Conservation (phyloP, 345 rosid genomes). For the Hevea brasiliensis region DNA sequence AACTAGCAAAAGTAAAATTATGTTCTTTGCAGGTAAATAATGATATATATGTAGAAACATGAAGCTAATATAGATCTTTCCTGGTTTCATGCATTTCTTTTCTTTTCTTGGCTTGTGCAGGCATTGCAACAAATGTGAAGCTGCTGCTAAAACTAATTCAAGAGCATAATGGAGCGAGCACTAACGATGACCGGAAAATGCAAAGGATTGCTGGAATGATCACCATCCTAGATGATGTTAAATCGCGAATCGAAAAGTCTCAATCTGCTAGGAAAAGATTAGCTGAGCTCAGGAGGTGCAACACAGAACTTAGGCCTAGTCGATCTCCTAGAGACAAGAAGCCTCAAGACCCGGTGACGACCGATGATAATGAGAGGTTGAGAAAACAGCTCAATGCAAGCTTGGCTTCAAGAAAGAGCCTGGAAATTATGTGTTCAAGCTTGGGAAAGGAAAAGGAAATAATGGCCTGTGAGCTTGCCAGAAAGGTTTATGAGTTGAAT, state of each 20-base stretch:
- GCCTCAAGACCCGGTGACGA: conserved; percentile 24
- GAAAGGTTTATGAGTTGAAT: conserved; percentile 55
- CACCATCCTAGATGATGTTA: conserved; percentile 70
- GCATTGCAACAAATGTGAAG: conserved; percentile 59
- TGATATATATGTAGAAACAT: too few species aligned
- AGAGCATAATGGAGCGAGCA: conserved; percentile 62
- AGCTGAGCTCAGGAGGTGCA: conserved; percentile 70
- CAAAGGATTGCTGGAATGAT: conserved; percentile 72
- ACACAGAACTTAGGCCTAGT: conserved; percentile 59
- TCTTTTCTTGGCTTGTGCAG: conserved; percentile 23
- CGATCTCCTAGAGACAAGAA: conserved; percentile 26
- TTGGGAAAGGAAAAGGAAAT: conserved; percentile 83
- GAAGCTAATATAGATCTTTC: neutral
- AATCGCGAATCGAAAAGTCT: conserved; percentile 57
- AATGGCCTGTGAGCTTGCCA: conserved; percentile 65
- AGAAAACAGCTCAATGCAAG: conserved; percentile 57
- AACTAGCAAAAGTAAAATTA: neutral
- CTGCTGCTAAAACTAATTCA: conserved; percentile 66
- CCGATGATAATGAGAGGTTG: conserved; percentile 46
- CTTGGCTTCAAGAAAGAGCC: conserved; percentile 62
- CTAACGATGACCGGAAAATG: conserved; percentile 47
- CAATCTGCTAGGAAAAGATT: conserved; percentile 36
- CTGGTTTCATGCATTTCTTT: neutral
- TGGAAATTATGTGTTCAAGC: conserved; percentile 78
- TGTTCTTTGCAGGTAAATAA: too few species aligned